Evolutionary conservation across 768 basidiomycete genomes (phyloP).

Genomic region (Amanita pseudoporphyria): DNA sequence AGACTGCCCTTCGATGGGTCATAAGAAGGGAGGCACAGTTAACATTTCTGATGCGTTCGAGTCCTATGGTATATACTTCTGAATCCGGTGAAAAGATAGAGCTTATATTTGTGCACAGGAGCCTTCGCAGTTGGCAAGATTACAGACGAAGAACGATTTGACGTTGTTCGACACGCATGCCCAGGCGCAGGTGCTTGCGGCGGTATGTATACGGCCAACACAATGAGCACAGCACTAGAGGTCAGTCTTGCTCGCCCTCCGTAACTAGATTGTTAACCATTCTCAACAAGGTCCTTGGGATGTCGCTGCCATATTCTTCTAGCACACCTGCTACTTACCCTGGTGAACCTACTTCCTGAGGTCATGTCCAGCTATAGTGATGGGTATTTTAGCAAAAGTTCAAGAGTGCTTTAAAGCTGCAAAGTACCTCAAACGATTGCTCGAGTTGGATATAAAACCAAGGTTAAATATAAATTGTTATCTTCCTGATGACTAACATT

Average conservation of each 20-base stretch:
- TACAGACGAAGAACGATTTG: conserved; percentile 69
- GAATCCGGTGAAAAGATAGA: too few relatives aligned
- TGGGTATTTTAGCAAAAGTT: conserved; percentile 47
- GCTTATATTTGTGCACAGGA: conserved; percentile 29
- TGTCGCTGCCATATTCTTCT: conserved; percentile 79
- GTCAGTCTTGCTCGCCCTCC: conserved; percentile 13
- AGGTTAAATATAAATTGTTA: conserved; percentile 25
- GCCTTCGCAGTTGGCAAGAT: conserved; percentile 73
- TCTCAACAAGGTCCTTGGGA: conserved; percentile 48
- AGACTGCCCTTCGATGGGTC: conserved; percentile 77
- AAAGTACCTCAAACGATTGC: conserved; percentile 61
- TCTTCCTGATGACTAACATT: neutral
- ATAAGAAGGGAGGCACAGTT: conserved; percentile 69
- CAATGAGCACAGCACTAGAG: conserved; percentile 81
- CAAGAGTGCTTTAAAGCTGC: conserved; percentile 80
- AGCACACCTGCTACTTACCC: conserved; percentile 68
- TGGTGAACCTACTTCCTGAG: conserved; percentile 26
- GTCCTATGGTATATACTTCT: conserved; percentile 60
- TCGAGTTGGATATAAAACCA: conserved; percentile 79
- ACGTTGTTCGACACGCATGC: conserved; percentile 80
- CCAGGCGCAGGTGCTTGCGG: conserved; percentile 81
- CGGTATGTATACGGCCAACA: conserved; percentile 88
- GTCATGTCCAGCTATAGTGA: neutral
- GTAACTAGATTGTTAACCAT: neutral
- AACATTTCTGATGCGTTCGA: conserved; percentile 84